Percentiles rank a stretch among this genome's conserved stretches.
phyloP scores from a whole-genome alignment of 176 grass and related monocot genomes.

The Otatea glauca region DNA sequence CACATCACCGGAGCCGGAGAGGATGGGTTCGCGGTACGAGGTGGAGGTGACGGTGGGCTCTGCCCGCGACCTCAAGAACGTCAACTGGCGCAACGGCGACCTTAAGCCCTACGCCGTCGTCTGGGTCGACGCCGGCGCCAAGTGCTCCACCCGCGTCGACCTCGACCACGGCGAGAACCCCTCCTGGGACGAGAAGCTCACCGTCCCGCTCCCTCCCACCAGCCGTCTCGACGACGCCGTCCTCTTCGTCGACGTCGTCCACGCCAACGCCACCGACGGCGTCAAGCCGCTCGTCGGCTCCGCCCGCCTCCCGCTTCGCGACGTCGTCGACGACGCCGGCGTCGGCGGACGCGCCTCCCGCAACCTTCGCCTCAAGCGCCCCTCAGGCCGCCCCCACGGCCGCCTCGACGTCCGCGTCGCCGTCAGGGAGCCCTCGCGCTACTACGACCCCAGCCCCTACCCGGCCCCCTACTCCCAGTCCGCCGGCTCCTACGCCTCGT shows the following conservation, averaged over 20 bases:
- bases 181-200: constrained; percentile 67
- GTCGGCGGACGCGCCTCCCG: constrained; percentile 41
- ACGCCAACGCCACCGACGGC: constrained; percentile 58
- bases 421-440: constrained; percentile 52
- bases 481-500: not conserved
- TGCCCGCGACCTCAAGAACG: constrained; percentile 74
- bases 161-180: constrained; percentile 52
- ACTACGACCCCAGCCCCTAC: constrained; percentile 42
- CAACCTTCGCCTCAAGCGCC: constrained; percentile 61
- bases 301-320: constrained; percentile 58
- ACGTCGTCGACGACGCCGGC: constrained; percentile 67
- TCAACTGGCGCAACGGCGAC: constrained; percentile 77
- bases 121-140: constrained; percentile 60
- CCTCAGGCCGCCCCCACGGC: constrained; percentile 70
- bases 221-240: constrained; percentile 52
- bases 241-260: constrained; percentile 74
- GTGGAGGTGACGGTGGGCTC: constrained; percentile 61
- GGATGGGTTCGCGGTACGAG: constrained; percentile 54
- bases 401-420: constrained; percentile 60
- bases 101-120: constrained; percentile 65
- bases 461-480: constrained; percentile 37
- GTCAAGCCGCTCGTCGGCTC: constrained; percentile 79
- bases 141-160: constrained; percentile 63
- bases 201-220: constrained; percentile 37
- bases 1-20: too few species aligned